Base-by-base conservation (phyloP, 495 filamentous ascomycete species). In the Hypoxylon intermedium region DNA sequence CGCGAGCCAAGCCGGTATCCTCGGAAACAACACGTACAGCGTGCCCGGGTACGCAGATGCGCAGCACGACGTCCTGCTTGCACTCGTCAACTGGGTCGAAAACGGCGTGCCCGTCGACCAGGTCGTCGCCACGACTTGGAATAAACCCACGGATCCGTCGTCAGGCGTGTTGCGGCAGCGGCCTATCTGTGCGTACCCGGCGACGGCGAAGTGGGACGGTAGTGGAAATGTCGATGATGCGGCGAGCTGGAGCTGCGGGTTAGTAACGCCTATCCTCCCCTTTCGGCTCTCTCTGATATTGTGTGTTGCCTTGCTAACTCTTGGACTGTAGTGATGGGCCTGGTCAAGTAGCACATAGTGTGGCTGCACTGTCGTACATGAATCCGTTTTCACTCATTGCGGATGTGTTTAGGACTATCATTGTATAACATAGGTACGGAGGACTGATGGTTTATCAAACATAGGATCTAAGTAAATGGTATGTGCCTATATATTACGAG, bases 71-170 rank as follows among this genome's bases (percentile, higher is more conserved):
- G 60, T 67, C 0, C 33, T 82, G 34, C 53, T 77, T 21, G 78
- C 79, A 5, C 58, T 83, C 24, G 72, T 83, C 59, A 54, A 67
- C 7, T 82, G 81, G 80, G 75, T 78, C 4, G 80, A 83, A 62
- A 65, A 74, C 15, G 75, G 63, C 3, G 20, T 9, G 5, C 61
- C 58, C 0, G 59, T 69, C 0, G 72, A 77, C 3, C 63, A 72
- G 49, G 66, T 74, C 30, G 31, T 79, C 12, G 74, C 74, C 1
- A 79, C 76, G 16, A 76, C 73, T 20, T 80, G 67, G 63, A 65
- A 75, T 15, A 64, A 70, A 47, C 28, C 46, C 12, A 65, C 58
- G 12, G 57, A 66, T 4, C 26, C 40, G 46, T 62, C 63, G 13
- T 57, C 67, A 11, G 76, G 72, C 6, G 69, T 79, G 0, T 13